Evolutionary conservation across 2,329 filamentous ascomycete genomes (phyloP), one percentile per base, ranked within the genome.

Genomic region (Parascedosporium putredinis): DNA sequence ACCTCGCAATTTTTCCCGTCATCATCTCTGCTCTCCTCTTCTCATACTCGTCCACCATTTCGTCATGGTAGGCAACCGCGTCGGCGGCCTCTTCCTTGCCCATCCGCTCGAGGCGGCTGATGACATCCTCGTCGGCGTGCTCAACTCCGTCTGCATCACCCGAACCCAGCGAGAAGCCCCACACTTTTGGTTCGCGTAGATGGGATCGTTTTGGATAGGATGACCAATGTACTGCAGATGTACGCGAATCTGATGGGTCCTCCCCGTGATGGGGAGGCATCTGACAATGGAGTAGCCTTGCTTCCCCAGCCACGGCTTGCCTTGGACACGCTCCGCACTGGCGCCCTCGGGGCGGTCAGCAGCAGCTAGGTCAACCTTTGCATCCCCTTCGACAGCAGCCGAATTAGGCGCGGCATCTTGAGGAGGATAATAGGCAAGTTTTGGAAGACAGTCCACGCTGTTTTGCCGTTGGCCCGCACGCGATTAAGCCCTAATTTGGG

Each of bases 141-240:
- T 77, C 76, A 18, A 74, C 74, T 3, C 78, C 81, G 46, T 91
- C 84, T 12, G 73, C 69, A 54, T 84, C 80, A 50, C 76, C 71
- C 49, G 67, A 78, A 14, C 88, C 93, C 0, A 98, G 78, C 8
- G 83, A 76, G 1, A 83, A 73, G 0, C 93, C 93, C 74, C 95
- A 98, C 9, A 98, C 93, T 83, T 82, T 61, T 88, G 83, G 62
- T 98, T 98, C 59, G 88, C 89, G 65, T 98, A 98, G 58, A 98
- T 97, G 6, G 93, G 93, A 62, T 98, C 93, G 64, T 98, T 98
- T 55, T 88, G 83, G 57, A 98, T 97, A 2, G 93, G 93, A 62
- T 97, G 86, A 1, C 93, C 93, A 3, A 98, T 73, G 64, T 88
- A 95, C 62, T 98, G 93, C 14, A 98, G 75, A 60, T 98, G 93